Conservation (phyloP, 1,284 basidiomycete species). For the Austroboletus novae-zelandiae region DNA sequence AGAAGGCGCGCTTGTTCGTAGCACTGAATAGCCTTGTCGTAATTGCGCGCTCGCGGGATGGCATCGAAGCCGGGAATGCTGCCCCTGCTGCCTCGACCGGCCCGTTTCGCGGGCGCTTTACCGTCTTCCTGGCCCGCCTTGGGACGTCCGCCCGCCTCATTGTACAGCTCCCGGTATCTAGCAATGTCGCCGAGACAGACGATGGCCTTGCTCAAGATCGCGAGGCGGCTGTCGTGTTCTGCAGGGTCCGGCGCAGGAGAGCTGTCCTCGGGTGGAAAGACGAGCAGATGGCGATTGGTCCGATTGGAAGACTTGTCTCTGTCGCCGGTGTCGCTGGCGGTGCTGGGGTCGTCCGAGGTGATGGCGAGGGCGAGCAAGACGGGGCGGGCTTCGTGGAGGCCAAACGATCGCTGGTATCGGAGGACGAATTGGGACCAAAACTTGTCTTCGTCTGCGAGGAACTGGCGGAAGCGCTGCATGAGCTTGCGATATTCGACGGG, state of each 20-base stretch:
- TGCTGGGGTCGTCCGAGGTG: conserved; percentile 19
- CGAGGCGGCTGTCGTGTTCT: conserved; percentile 60
- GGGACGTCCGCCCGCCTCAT: conserved; percentile 64
- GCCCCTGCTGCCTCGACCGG: conserved; percentile 46
- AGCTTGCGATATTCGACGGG: conserved; percentile 82
- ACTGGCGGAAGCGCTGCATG: conserved; percentile 83
- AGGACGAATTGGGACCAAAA: conserved; percentile 82
- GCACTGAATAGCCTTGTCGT: conserved; percentile 71
- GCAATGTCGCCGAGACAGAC: conserved; percentile 94
- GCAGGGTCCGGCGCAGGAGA: conserved; percentile 43
- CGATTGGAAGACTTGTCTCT: conserved; percentile 15
- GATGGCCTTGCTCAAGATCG: conserved; percentile 82
- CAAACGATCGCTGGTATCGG: conserved; percentile 69
- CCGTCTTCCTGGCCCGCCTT: conserved; percentile 64
- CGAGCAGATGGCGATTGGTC: conserved; percentile 46
- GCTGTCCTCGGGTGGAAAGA: conserved; percentile 53
- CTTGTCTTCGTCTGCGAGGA: conserved; percentile 82
- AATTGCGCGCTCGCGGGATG: conserved; percentile 59
- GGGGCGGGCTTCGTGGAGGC: conserved; percentile 55
- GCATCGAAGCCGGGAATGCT: conserved; percentile 39
- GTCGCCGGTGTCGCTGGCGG: conserved; percentile 35
- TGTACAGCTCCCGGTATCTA: conserved; percentile 89
- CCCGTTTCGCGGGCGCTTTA: conserved; percentile 37
- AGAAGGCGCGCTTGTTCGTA: conserved; percentile 84
- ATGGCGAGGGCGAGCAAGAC: conserved; percentile 60